phyloP scores from a whole-genome alignment of 2,329 filamentous ascomycete species.

The Aspergillus sp. region DNA sequence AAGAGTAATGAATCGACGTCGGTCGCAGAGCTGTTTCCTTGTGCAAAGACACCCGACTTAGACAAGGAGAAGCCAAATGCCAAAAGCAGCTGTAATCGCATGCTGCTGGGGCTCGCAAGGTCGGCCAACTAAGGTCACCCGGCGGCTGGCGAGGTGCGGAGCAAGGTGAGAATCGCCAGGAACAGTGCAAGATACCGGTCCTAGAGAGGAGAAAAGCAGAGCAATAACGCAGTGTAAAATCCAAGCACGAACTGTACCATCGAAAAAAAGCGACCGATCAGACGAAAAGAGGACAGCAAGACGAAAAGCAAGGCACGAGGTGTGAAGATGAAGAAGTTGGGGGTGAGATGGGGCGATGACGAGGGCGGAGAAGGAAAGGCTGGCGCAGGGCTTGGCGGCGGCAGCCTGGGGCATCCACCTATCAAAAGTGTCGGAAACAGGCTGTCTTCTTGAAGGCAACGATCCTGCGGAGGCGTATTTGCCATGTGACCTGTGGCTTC shows the following conservation, averaged over 20 bases:
- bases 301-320: neutral
- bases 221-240: neutral
- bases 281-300: slow-evolving; percentile 1
- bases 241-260: neutral
- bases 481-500: neutral
- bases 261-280: neutral
- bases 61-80: slow-evolving; percentile 27
- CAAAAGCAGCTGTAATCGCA: slow-evolving; percentile 29
- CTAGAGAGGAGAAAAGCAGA: neutral
- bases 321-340: neutral
- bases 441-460: neutral
- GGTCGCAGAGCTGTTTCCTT: slow-evolving; percentile 58
- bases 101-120: slow-evolving; percentile 18
- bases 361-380: slow-evolving; percentile 29
- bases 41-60: slow-evolving; percentile 22
- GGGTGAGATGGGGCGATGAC: slow-evolving; percentile 28
- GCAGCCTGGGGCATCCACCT: slow-evolving; percentile 25
- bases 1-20: slow-evolving; percentile 66
- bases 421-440: neutral
- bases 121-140: slow-evolving; percentile 4
- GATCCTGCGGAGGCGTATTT: neutral
- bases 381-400: neutral
- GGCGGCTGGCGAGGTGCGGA: slow-evolving; percentile 14
- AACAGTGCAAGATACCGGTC: neutral
- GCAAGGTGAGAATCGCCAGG: slow-evolving; percentile 13